These are phyloP conservation scores for Aulographum hederae DNA, from an alignment of 2,329 filamentous ascomycete species.

Conservation along the genomic window DNA sequence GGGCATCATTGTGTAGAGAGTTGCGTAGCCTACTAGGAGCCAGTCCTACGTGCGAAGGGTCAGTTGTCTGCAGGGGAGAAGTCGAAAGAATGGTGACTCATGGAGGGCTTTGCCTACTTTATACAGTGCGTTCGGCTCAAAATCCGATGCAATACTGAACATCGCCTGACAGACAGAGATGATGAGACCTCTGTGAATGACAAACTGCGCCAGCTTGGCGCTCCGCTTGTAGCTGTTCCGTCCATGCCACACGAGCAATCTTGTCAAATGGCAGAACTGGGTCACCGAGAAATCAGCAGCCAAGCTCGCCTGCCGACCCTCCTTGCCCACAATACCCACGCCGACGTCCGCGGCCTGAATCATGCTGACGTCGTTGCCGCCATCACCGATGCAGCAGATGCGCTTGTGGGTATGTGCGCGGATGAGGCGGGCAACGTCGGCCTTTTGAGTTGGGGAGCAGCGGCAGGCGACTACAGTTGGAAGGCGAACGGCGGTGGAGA, in stretches of 20 bases:
- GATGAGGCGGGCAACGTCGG: conserved; percentile 80
- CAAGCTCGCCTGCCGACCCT: conserved; percentile 83
- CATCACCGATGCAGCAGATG: conserved; percentile 93
- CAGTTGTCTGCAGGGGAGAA: conserved; percentile 1
- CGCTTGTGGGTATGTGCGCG: conserved; percentile 84
- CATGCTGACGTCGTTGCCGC: conserved; percentile 97
- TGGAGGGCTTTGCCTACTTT: conserved; percentile 32
- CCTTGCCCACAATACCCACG: conserved; percentile 94
- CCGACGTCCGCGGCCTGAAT: conserved; percentile 97
- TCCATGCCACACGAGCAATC: conserved; percentile 96
- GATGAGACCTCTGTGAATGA: conserved; percentile 91
- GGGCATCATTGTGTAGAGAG: conserved; percentile 82
- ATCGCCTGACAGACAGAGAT: conserved; percentile 94
- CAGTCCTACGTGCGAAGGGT: conserved; percentile 48
- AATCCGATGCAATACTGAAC: conserved; percentile 83
- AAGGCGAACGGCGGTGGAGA: conserved; percentile 69
- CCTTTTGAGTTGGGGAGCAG: conserved; percentile 93
- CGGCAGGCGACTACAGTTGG: conserved; percentile 91
- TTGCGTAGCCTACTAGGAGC: conserved; percentile 92
- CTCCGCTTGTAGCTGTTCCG: conserved; percentile 93
- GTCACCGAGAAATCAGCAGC: conserved; percentile 95
- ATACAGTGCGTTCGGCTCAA: conserved; percentile 88
- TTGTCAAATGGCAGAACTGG: conserved; percentile 87
- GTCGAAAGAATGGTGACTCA: neutral
- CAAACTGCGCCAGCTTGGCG: conserved; percentile 91